Evolutionary conservation across 257 asterid species (phyloP), one percentile per base, ranked within the genome.

Genomic region (Solanum piurae): DNA sequence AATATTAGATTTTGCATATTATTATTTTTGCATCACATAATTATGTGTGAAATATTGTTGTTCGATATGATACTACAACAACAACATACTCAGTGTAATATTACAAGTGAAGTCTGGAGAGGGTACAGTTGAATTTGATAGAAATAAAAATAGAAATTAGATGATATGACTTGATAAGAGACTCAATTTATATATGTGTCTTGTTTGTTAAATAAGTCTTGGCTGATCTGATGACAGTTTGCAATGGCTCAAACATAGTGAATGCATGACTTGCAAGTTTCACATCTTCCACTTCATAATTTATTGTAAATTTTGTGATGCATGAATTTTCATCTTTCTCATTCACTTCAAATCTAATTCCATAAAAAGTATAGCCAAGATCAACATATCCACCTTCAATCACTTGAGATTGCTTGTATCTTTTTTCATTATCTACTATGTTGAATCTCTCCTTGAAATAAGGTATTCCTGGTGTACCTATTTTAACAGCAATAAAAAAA

Each of bases 401-500:
- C 6, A 80, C 85, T 58, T 80, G 66, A 27, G 68, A 29, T 49
- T 80, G 85, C 42, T 80, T 46, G 68, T 80, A 80, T 18, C 66
- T 80, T 46, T 46, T 80, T 64, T 80, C 85, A 80, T 80, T 2
- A 33, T 46, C 68, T 13, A 80, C 85, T 80, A 46, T 80, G 16
- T 80, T 80, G 68, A 46, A 31, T 29, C 42, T 80, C 29, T 80
- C 83, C 58, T 75, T 80, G 85, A 80, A 80, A 80, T 80, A 80
- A 3, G 85, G 85, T 80, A 80, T 46, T 42, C 85, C 85, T 80
- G 85, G 42, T 80, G 85, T 46, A 80, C 85, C 85, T 89, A 44
- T 72, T 42, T 38, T 3, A 42, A 80, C 23, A 29, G 18, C 3
- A 42, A 71, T 6, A 2, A 31, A 71, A 3, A 16, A 71, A 16